Evolutionary conservation across 345 rosid species (phyloP).

Genomic region (Ceriops zippeliana): DNA sequence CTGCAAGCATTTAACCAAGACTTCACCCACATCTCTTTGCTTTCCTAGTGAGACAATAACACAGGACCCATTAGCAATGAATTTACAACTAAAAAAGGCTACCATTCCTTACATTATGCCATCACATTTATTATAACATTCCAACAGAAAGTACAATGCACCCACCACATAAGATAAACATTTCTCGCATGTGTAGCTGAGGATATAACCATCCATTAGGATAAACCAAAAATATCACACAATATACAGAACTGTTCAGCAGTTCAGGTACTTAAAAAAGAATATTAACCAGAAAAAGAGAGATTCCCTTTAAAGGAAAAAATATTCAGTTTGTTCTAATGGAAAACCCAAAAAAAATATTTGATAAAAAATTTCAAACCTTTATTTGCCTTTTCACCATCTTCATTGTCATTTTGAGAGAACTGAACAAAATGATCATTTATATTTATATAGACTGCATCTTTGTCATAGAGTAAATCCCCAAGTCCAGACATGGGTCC

Average conservation of each 20-base stretch:
- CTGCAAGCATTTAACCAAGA: slow-evolving; percentile 76
- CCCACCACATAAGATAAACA: background rate
- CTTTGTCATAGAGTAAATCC: slow-evolving; percentile 89
- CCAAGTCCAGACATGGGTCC: slow-evolving; percentile 99
- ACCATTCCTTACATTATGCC: background rate
- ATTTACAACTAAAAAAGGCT: background rate
- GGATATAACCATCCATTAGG: background rate
- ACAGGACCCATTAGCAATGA: background rate
- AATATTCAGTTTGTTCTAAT: no score
- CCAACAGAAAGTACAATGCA: no score
- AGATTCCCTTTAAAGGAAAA: no score
- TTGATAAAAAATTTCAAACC: slow-evolving; percentile 33
- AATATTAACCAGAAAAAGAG: background rate
- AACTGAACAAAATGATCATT: slow-evolving; percentile 87
- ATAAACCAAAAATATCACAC: no score
- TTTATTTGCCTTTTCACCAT: slow-evolving; percentile 46
- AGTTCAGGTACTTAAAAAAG: background rate
- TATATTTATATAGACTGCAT: slow-evolving; percentile 93
- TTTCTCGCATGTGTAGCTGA: background rate
- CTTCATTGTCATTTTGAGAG: slow-evolving; percentile 64
- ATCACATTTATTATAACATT: no score
- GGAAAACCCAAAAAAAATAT: no score
- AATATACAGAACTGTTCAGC: no score
- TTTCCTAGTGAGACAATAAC: slow-evolving; percentile 46
- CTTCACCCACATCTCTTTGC: slow-evolving; percentile 75